phyloP scores from a whole-genome alignment of 352 stramenopile species.

The Phytophthora podocarpi region DNA sequence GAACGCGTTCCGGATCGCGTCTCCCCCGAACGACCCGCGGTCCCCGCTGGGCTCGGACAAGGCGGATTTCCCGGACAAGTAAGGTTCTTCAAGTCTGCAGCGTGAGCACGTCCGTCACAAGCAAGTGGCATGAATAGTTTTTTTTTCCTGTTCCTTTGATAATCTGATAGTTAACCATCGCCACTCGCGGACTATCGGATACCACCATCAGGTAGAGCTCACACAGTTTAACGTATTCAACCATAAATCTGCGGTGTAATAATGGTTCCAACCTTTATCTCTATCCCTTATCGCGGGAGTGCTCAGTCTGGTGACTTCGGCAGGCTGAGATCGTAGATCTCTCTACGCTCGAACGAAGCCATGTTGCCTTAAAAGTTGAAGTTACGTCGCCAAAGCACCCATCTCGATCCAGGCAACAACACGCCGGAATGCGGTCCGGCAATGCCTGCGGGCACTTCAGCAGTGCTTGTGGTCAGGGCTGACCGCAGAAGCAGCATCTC shows the following conservation, averaged over 20 bases:
- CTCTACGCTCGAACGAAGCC: not conserved
- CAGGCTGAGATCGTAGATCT: not conserved
- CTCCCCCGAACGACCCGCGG: constrained; percentile 29
- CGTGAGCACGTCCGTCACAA: not conserved
- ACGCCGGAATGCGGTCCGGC: not conserved
- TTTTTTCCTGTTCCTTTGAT: not conserved
- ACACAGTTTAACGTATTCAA: not conserved
- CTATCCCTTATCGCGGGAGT: too few species aligned
- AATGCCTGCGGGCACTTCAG: not conserved
- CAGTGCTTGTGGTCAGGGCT: not conserved
- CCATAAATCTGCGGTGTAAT: too few species aligned
- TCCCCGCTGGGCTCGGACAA: constrained; percentile 48
- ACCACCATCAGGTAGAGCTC: not conserved
- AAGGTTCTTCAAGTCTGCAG: not conserved
- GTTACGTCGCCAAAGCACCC: not conserved
- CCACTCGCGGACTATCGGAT: not conserved
- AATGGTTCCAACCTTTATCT: not conserved
- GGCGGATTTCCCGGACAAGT: constrained; percentile 31
- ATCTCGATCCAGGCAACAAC: not conserved
- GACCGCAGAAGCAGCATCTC: not conserved
- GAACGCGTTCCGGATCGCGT: constrained; percentile 20
- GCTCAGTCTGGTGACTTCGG: too few species aligned
- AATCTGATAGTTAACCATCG: constrained; percentile 7
- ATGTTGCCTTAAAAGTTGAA: not conserved
- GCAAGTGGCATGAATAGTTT: constrained; percentile 3